Base-by-base conservation (phyloP, 2,329 filamentous ascomycete genomes). In the Calonectria leucothoes region DNA sequence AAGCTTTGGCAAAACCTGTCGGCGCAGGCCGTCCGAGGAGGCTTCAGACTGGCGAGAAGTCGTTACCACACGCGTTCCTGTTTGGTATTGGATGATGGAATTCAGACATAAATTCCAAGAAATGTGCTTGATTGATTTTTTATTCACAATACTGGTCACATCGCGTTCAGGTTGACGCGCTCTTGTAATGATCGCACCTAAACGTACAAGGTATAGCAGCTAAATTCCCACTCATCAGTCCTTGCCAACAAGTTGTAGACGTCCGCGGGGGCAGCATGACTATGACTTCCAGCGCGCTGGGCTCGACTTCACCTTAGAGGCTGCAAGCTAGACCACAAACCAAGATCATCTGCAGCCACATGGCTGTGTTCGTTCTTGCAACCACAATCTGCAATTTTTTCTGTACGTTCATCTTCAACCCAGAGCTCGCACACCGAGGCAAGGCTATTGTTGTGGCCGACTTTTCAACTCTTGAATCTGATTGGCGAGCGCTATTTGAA, bases 361-460 rank as follows among this genome's bases (percentile, higher is more conserved):
- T 23, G 11, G 12, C 3, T 12, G 6, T 11, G 8, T n/a, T 20
- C 33, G 37, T 15, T 12, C n/a, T 29, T 59, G 37, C 27, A 66
- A 59, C 65, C 57, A 45, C 20, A 57, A 69, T 35, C 15, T 71
- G 6, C 29, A 69, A 39, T 71, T 69, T 25, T 59, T 71, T 12
- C 59, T 33, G 29, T 71, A 67, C 29, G 51, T 71, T 45, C 65
- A 52, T 8, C 64, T 71, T 25, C 25, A 73, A 67, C 23, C 48
- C 66, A 5, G 48, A 73, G 27, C 55, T 69, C 20, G 70, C 66
- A 20, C 35, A 42, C 17, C 52, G 65, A 14, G 61, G 67, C 25
- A 67, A 59, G 31, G 15, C 45, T 15, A 29, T 73, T 20, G 15
- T 64, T 29, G 7, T 73, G 15, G 48, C 39, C 7, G 25, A n/a